phyloP scores from a whole-genome alignment of 2,329 filamentous ascomycete genomes.

The Simplicillium aogashimaense region DNA sequence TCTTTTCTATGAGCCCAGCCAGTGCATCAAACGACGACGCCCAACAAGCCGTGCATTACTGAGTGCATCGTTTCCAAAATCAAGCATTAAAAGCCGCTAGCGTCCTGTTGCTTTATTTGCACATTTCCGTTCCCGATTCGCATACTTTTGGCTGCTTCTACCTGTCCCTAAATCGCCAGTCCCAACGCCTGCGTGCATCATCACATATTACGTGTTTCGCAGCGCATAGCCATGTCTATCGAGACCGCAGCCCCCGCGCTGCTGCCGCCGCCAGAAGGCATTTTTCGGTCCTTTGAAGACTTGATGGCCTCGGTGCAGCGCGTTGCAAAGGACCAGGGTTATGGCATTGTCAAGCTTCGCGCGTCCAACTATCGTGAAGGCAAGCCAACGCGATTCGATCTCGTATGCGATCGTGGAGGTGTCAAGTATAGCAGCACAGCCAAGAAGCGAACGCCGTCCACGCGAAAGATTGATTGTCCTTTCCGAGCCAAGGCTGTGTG shows the following conservation, averaged over 20 bases:
- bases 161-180: no score
- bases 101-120: no score
- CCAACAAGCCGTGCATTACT: no score
- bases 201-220: slow-evolving; percentile 18
- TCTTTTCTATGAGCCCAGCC: no score
- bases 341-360: slow-evolving; percentile 52
- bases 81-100: no score
- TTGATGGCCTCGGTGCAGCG: slow-evolving; percentile 47
- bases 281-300: slow-evolving; percentile 50
- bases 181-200: neutral
- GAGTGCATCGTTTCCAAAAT: no score
- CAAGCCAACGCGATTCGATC: slow-evolving; percentile 52
- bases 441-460: slow-evolving; percentile 54
- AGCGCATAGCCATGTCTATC: slow-evolving; percentile 29
- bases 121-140: no score
- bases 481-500: slow-evolving; percentile 55
- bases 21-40: no score
- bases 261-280: slow-evolving; percentile 48
- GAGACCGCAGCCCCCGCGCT: slow-evolving; percentile 36
- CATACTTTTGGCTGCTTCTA: no score
- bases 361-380: slow-evolving; percentile 55
- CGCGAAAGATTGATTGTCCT: slow-evolving; percentile 54
- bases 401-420: slow-evolving; percentile 53
- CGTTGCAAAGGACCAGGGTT: slow-evolving; percentile 51
- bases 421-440: slow-evolving; percentile 57